A percentile compares a stretch with the other conserved stretches of the same genome.
phyloP scores from a whole-genome alignment of 371 early-diverging fungal genomes.

The Ordospora pajunii region DNA sequence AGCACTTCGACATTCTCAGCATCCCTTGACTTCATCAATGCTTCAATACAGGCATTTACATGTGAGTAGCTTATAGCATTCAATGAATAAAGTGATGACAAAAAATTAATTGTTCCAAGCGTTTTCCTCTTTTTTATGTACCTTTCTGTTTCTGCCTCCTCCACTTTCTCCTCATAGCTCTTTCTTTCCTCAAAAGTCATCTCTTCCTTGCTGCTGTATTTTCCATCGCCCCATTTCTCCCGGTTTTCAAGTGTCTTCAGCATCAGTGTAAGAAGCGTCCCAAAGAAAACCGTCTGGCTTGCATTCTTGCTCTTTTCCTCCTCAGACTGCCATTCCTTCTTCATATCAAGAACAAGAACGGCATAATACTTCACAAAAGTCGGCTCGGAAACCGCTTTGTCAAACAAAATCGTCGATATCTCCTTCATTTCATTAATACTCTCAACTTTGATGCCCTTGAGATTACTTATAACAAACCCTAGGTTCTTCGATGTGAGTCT shows the following conservation, averaged over 20 bases:
- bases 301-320: slow-evolving; percentile 35
- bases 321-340: slow-evolving; percentile 38
- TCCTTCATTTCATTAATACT: slow-evolving; percentile 41
- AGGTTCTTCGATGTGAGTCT: slow-evolving; percentile 29
- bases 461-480: slow-evolving; percentile 5
- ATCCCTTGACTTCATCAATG: slow-evolving; percentile 7
- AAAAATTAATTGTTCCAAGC: slow-evolving; percentile 38
- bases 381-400: slow-evolving; percentile 41
- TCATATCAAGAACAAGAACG: slow-evolving; percentile 22
- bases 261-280: slow-evolving; percentile 31
- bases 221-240: slow-evolving; percentile 30
- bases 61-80: slow-evolving; percentile 24
- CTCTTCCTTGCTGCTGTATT: not conserved
- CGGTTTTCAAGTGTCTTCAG: slow-evolving; percentile 20
- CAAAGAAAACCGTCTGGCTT: slow-evolving; percentile 48
- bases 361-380: slow-evolving; percentile 37
- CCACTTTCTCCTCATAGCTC: slow-evolving; percentile 31
- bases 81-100: slow-evolving; percentile 21
- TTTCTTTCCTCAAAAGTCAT: not conserved
- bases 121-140: slow-evolving; percentile 24
- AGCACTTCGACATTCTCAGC: slow-evolving; percentile 42
- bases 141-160: slow-evolving; percentile 34
- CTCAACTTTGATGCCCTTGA: slow-evolving; percentile 18
- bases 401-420: slow-evolving; percentile 43
- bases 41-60: slow-evolving; percentile 9